Evolutionary conservation across 441 rosid species (phyloP), one percentile per base, ranked within the genome.

Genomic region (Hura crepitans): DNA sequence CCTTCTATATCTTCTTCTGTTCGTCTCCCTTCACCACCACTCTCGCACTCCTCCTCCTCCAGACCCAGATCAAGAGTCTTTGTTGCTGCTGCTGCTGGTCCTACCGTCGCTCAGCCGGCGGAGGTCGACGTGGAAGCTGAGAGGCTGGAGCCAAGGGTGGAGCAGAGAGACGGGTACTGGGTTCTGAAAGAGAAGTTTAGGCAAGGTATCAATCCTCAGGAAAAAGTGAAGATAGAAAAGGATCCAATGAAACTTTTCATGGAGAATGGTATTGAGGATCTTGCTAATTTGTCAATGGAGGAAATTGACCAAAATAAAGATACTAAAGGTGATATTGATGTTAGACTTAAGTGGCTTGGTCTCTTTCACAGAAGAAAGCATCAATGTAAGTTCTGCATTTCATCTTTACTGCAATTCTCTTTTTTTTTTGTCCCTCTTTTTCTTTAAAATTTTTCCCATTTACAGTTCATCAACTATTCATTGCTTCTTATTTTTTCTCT

Each of bases 271-370:
- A 81, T 91, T 53, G 85, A 87, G 70, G 93, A 86, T 66, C 87
- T 93, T 1, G 79, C 95, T 23, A 85, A 83, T 80, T 68, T 88
- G 72, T 81, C 97, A 0, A 78, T 91, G 82, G 98, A 88, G 70
- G 95, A 93, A 71, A 72, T 89, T 66, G 97, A 91, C 62, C 68
- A 79, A 60, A 73, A 55, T 10, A 91, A 93, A 77, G 15, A 22
- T 54, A 79, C 80, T 0, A 93, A 89, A 71, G 96, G 86, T 49
- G 96, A 91, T 70, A 70, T 91, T 72, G 98, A 93, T 74, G 91
- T 89, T 69, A 80, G 98, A 66, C 97, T 93, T 70, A 93, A 93
- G 73, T 93, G 98, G 97, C 97, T 93, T 78, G 98, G 98, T 77
- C 82, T 93, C 72, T 91, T 93, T 65, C 98, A 91, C 74, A 83